Evolutionary conservation across 83 land plant genomes (phyloP), one percentile per base, ranked within the genome.

Genomic region (Picea engelmannii): DNA sequence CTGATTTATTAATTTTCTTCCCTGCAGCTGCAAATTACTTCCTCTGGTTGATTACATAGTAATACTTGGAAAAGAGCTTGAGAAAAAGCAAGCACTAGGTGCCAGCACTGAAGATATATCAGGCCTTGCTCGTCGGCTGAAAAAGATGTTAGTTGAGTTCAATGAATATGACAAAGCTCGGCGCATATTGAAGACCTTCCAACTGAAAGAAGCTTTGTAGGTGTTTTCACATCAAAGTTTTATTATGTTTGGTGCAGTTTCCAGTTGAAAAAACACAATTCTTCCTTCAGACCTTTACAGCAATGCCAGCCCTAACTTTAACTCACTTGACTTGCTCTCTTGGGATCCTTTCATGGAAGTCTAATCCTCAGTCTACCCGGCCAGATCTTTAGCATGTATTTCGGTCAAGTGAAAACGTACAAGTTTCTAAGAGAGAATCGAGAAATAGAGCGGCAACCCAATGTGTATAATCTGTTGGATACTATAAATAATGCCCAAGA

Each of bases 81-180:
- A 98, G 87, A 92, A 87, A 78, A 86, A 85, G 78, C 90, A 86
- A 31, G 81, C 76, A 20, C 68, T 83, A 38, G 93, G 90, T 27
- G 87, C 81, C 10, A 84, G 84, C 38, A 85, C 85, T 76, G 91
- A 89, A 67, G 96, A 92, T 62, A 88, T 84, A 4, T 58, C 73
- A 24, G 89, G 88, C n/a, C 91, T 98, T 63, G 99, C 96, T 42
- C 90, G 94, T 61, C 82, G 98, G 27, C 52, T 98, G 88, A 95
- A 91, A 90, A 90, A 84, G 61, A 91, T 96, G 95, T 87, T 98
- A 47, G 94, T 96, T 23, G 92, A 92, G n/a, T 88, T 98, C 31
- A 96, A 96, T 80, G 95, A 96, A 81, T 95, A 95, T 85, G 99
- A 98, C 78, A 84, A 84, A 62, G 99, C 99, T 44, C 89, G 98